Conservation (phyloP, 2,329 filamentous ascomycete species). For the Curvularia lunata region DNA sequence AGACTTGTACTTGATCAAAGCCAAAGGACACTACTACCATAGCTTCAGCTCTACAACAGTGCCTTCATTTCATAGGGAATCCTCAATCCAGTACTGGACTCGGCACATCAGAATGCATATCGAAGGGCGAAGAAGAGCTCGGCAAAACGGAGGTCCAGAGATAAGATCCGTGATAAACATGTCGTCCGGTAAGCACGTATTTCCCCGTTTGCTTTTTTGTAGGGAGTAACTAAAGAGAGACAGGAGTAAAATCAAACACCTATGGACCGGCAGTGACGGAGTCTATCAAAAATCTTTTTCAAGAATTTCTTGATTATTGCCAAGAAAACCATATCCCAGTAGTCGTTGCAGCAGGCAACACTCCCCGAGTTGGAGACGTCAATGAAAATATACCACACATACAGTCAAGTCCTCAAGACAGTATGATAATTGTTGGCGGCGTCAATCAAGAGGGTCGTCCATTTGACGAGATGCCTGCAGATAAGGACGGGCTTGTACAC, state of each 20-base stretch:
- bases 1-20: background rate
- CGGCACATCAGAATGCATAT: background rate
- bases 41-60: background rate
- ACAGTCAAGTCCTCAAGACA: background rate
- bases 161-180: constrained; percentile 20
- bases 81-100: background rate
- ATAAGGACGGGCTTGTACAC: background rate
- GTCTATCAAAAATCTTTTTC: background rate
- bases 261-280: no score
- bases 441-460: background rate
- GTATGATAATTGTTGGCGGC: background rate
- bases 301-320: background rate
- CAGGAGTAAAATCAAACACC: background rate
- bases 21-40: background rate
- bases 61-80: background rate
- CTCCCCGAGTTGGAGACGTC: background rate
- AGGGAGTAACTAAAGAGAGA: background rate
- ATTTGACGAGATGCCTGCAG: background rate
- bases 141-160: background rate
- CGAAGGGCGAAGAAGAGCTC: background rate
- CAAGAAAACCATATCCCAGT: background rate
- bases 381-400: background rate
- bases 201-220: background rate
- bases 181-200: constrained; percentile 12
- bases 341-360: background rate